Evolutionary conservation across 306 rosid genomes (phyloP).

Genomic region (Pueraria montana): DNA sequence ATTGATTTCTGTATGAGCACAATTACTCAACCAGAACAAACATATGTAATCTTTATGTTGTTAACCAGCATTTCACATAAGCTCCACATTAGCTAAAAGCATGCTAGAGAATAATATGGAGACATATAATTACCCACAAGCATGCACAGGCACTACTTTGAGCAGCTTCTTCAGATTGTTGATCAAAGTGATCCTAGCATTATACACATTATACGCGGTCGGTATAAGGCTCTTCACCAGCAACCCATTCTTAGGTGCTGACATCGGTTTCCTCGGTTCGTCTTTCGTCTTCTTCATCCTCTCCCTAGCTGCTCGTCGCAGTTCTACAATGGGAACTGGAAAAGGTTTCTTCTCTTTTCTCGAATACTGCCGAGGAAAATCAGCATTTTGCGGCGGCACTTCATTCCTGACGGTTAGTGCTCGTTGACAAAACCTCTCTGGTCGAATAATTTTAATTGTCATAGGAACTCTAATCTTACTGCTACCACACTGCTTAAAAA

Average conservation of each 20-base stretch:
- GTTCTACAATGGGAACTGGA: constrained; percentile 82
- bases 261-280: constrained; percentile 67
- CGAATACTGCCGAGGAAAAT: constrained; percentile 76
- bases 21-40: constrained; percentile 14
- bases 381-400: constrained; percentile 88
- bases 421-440: constrained; percentile 46
- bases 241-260: constrained; percentile 88
- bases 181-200: constrained; percentile 82
- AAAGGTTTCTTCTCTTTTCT: constrained; percentile 91
- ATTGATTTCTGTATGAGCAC: not conserved
- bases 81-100: constrained; percentile 6
- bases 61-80: constrained; percentile 27
- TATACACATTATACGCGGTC: constrained; percentile 75
- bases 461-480: constrained; percentile 50
- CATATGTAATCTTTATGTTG: not conserved
- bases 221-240: constrained; percentile 85
- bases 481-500: constrained; percentile 49
- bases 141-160: constrained; percentile 81
- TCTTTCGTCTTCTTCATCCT: constrained; percentile 79
- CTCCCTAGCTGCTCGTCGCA: constrained; percentile 98
- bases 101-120: constrained; percentile 15
- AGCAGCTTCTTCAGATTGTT: constrained; percentile 93
- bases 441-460: constrained; percentile 46
- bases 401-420: constrained; percentile 60
- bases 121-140: constrained; percentile 81